Base-by-base conservation (phyloP, 1,139 yeast genomes). In the Lodderomyces oxycetoniae region DNA sequence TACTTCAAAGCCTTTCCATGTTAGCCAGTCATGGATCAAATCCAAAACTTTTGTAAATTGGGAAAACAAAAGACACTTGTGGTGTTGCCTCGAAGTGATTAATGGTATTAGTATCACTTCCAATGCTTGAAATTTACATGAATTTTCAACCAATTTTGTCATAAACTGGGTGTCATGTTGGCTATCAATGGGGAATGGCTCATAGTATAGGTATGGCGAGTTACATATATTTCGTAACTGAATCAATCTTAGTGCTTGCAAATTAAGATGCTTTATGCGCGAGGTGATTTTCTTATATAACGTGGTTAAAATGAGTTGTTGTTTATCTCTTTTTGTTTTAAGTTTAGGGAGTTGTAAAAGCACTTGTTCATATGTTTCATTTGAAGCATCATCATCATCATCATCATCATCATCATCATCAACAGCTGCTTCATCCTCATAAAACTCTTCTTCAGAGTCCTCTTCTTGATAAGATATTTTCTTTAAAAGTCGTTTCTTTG, bases 21-120 rank as follows among this genome's bases (percentile, higher is more conserved):
- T 32, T 23, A 64, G 54, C 78, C 88, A 89, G 48, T 83, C 88
- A 42, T 79, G 77, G 2, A 88, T 52, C 14, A 89, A 58, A 48
- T 89, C 95, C 22, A 89, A 63, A 73, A 83, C 79, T 28, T 67
- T 71, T 1, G 94, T 79, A 55, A 89, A 88, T 53, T 89, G 97
- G 0, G 91, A 77, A 52, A 89, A 89, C 1, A 89, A 76, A 34
- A 89, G 64, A 0, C 85, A 70, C 49, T 84, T 85, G 53, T 86
- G 95, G 4, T 67, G 67, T 19, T 19, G 22, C 10, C 9, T 7
- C 7, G 22, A 19, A 14, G 13, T 17, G 2, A 79, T 42, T 17
- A 88, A 57, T 12, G 57, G 59, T 0, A 71, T 64, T 2, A 81
- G 58, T 14, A 91, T 57, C 48, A 82, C 82, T 39, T 82, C 77